Percentiles rank a stretch among this genome's conserved stretches.
Conservation (phyloP, 352 stramenopile species). For the Phytophthora megakarya region DNA sequence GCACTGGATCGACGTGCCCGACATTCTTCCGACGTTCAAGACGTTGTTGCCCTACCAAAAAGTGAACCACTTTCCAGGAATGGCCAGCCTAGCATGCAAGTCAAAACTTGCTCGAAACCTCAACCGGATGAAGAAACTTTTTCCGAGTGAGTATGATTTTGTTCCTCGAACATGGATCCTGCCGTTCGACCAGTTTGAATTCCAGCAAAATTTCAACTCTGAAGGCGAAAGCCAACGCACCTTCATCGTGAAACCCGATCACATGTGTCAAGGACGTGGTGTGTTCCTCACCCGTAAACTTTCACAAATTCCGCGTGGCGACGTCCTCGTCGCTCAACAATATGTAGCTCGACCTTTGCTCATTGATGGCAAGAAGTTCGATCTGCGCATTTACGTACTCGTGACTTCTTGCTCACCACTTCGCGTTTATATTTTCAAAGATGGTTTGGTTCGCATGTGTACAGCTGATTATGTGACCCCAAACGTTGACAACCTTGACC, state of each 20-base stretch:
- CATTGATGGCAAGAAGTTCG: constrained; percentile 93
- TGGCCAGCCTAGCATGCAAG: constrained; percentile 95
- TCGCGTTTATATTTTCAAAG: constrained; percentile 91
- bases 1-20: constrained; percentile 95
- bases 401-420: constrained; percentile 86
- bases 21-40: constrained; percentile 91
- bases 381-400: constrained; percentile 93
- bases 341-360: constrained; percentile 81
- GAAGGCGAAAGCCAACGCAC: constrained; percentile 89
- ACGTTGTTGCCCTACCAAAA: constrained; percentile 92
- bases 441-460: constrained; percentile 91
- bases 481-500: constrained; percentile 83
- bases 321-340: constrained; percentile 88
- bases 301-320: constrained; percentile 86
- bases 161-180: constrained; percentile 97
- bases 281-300: constrained; percentile 95
- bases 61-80: constrained; percentile 96
- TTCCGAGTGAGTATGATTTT: constrained; percentile 93
- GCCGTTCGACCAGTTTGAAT: constrained; percentile 93
- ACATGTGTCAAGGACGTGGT: constrained; percentile 88
- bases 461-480: constrained; percentile 88
- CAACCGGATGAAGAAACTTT: constrained; percentile 95
- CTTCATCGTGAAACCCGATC: constrained; percentile 96
- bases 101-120: constrained; percentile 95
- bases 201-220: constrained; percentile 91